Percentiles rank a stretch among this genome's conserved stretches.
These are phyloP conservation scores for Botryosphaeria dothidea DNA, from an alignment of 2,329 filamentous ascomycete genomes.

Conservation along the genomic window DNA sequence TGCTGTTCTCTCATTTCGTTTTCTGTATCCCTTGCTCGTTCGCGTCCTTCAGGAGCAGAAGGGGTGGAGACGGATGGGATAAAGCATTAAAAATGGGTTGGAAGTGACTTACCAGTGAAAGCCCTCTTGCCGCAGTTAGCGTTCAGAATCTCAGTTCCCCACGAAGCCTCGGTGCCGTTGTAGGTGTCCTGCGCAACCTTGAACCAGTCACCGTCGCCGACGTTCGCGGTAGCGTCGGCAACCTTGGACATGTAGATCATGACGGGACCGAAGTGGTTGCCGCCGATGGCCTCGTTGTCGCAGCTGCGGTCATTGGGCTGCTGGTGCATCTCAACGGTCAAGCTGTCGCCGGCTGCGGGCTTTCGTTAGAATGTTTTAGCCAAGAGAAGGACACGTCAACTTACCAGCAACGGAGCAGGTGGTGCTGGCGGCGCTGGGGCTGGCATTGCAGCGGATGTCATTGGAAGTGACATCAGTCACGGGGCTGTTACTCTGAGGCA, in stretches of 20 bases:
- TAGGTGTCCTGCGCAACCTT: conserved; percentile 46
- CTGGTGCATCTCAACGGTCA: conserved; percentile 41
- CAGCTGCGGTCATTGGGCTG: conserved; percentile 35
- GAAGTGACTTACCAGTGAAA: conserved; percentile 39
- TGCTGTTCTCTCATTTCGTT: neutral
- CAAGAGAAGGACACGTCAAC: neutral
- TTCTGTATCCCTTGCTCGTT: conserved; percentile 21
- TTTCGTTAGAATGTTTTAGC: conserved; percentile 20
- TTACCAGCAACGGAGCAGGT: conserved; percentile 25
- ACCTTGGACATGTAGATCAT: conserved; percentile 48
- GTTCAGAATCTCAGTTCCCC: conserved; percentile 45
- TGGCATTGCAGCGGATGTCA: conserved; percentile 38
- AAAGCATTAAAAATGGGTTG: conserved; percentile 25
- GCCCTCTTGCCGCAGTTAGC: conserved; percentile 45
- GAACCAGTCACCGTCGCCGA: conserved; percentile 64
- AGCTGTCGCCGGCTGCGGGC: conserved; percentile 30
- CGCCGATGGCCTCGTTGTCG: conserved; percentile 36
- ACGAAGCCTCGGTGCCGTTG: conserved; percentile 33
- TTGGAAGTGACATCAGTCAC: conserved; percentile 36
- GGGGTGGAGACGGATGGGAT: neutral
- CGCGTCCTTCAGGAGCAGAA: neutral
- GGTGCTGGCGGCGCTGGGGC: conserved; percentile 27
- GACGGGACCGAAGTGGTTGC: conserved; percentile 43
- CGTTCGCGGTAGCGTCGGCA: conserved; percentile 41
- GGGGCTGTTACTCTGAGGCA: conserved; percentile 42